phyloP scores from a whole-genome alignment of 345 rosid genomes.

The Moricandia moricandioides region DNA sequence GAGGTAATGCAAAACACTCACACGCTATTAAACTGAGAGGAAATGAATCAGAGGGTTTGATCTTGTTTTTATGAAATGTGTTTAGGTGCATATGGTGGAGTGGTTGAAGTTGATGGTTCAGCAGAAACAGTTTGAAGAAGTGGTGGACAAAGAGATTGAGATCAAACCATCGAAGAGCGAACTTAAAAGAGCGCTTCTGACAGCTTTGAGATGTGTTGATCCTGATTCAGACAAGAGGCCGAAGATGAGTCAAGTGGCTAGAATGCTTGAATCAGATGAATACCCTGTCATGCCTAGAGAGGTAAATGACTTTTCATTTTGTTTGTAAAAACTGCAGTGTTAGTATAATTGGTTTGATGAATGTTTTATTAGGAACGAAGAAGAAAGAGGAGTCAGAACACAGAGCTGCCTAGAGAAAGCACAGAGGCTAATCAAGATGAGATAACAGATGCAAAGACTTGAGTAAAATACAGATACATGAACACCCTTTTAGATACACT shows the following conservation, averaged over 20 bases:
- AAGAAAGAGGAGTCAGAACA: constrained; percentile 51
- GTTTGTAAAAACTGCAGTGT: background rate
- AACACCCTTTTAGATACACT: background rate
- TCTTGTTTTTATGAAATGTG: constrained; percentile 24
- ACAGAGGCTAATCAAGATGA: constrained; percentile 51
- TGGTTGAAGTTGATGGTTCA: constrained; percentile 95
- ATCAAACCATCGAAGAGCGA: constrained; percentile 74
- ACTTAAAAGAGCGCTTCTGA: constrained; percentile 85
- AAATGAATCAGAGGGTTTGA: background rate
- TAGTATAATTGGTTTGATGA: constrained; percentile 6
- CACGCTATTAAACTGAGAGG: background rate
- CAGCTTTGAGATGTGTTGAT: constrained; percentile 94
- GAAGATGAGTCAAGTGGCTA: constrained; percentile 90
- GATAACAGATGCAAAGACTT: constrained; percentile 28
- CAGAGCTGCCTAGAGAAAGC: constrained; percentile 46
- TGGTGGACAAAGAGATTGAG: constrained; percentile 76
- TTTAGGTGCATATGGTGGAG: constrained; percentile 89
- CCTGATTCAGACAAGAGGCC: constrained; percentile 92
- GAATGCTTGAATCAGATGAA: constrained; percentile 94
- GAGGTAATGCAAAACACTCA: constrained; percentile 53
- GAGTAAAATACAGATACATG: constrained; percentile 11
- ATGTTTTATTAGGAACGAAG: constrained; percentile 63
- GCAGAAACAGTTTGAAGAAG: constrained; percentile 74
- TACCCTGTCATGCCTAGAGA: constrained; percentile 74
- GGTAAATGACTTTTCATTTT: constrained; percentile 37